Evolutionary conservation across 2,329 filamentous ascomycete species (phyloP).

Genomic region (Aspergillus fijiensis): DNA sequence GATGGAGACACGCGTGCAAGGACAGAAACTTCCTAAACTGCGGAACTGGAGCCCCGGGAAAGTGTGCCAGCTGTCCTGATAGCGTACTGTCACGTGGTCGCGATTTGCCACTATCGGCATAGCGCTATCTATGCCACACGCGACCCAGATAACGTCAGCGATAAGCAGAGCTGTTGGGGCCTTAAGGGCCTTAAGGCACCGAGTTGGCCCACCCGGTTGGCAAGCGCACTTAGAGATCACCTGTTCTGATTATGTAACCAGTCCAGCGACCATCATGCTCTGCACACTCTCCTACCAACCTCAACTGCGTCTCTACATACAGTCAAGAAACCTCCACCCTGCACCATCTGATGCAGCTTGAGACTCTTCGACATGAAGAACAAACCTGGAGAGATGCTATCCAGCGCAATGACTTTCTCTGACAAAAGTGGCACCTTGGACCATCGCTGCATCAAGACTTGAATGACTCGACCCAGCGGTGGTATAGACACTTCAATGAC

Average conservation of each 20-base stretch:
- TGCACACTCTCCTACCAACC: conserved; percentile 15
- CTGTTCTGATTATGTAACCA: conserved; percentile 20
- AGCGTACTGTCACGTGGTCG: conserved; percentile 19
- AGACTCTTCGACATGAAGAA: background rate
- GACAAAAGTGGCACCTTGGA: background rate
- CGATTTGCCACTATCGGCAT: background rate
- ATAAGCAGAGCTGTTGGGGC: background rate
- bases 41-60: conserved; percentile 19
- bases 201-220: background rate
- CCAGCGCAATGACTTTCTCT: background rate
- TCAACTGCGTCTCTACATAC: conserved; percentile 10
- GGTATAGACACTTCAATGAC: background rate
- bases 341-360: background rate
- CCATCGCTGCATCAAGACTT: conserved; percentile 1
- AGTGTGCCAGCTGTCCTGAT: conserved; percentile 29
- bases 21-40: conserved; percentile 22
- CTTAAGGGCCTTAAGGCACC: conserved; percentile 14
- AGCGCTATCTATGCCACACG: background rate
- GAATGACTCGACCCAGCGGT: conserved; percentile 13
- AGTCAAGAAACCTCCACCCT: conserved; percentile 13
- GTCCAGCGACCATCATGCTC: conserved; percentile 18
- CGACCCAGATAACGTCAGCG: conserved; percentile 5
- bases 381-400: background rate
- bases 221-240: conserved; percentile 5
- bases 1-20: conserved; percentile 16